Percentiles rank a stretch among this genome's conserved stretches.
Conservation (phyloP, 1,284 basidiomycete genomes). For the Sporisorium exsertum region DNA sequence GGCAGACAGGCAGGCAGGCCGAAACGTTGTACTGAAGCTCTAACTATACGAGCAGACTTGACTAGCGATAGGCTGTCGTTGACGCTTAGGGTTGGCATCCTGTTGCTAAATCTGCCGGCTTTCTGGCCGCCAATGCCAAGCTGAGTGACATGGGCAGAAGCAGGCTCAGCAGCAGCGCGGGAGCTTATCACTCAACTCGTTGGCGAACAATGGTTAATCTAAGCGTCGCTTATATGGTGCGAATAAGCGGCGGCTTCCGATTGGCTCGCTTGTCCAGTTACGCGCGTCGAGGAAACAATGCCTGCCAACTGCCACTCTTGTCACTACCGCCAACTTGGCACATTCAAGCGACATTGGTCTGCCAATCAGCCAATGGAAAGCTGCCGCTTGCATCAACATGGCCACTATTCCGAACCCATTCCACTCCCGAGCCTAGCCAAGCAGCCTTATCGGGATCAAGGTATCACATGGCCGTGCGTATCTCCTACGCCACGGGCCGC, state of each 20-base stretch:
- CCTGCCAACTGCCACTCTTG: too few relatives aligned
- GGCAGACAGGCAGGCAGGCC: too few relatives aligned
- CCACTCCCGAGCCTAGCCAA: background rate
- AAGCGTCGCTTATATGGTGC: constrained; percentile 3
- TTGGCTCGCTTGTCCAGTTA: constrained; percentile 21
- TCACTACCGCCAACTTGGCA: too few relatives aligned
- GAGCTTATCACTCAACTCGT: background rate
- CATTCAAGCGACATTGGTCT: too few relatives aligned
- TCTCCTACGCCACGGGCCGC: too few relatives aligned
- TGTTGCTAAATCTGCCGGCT: too few relatives aligned
- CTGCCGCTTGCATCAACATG: constrained; percentile 2
- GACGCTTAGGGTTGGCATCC: background rate
- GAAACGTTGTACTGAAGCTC: too few relatives aligned
- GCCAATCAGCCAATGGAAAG: constrained; percentile 1
- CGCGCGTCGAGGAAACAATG: background rate
- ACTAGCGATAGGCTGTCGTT: too few relatives aligned
- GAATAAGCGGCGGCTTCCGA: constrained; percentile 22
- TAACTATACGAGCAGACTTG: too few relatives aligned
- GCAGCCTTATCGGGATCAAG: background rate
- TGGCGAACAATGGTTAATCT: constrained; percentile 6
- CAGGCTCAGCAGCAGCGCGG: background rate
- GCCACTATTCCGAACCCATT: too few relatives aligned
- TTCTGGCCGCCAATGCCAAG: too few relatives aligned
- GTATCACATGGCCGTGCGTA: too few relatives aligned
- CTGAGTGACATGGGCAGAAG: background rate